phyloP scores from a whole-genome alignment of 2,329 filamentous ascomycete species.

The Pyrenochaeta sp. region DNA sequence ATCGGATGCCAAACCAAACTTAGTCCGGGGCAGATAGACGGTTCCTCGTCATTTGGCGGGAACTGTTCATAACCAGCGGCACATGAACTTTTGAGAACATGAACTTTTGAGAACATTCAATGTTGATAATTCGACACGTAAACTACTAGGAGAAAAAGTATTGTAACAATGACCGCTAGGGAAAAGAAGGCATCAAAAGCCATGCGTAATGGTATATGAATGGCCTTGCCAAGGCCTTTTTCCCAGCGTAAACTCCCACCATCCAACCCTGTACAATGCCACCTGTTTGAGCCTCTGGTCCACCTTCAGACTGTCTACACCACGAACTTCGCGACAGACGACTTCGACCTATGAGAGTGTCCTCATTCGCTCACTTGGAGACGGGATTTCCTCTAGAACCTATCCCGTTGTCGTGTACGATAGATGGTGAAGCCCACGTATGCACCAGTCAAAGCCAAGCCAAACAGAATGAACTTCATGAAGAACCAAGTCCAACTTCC shows the following conservation, averaged over 20 bases:
- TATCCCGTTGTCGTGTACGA: slow-evolving; percentile 64
- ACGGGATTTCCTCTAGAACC: slow-evolving; percentile 49
- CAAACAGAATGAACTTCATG: slow-evolving; percentile 82
- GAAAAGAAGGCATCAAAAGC: slow-evolving; percentile 13
- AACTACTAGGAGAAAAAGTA: slow-evolving; percentile 11
- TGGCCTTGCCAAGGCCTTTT: slow-evolving; percentile 12
- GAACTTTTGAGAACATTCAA: not conserved
- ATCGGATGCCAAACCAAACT: slow-evolving; percentile 32
- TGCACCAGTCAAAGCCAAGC: slow-evolving; percentile 71
- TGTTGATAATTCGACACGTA: slow-evolving; percentile 2
- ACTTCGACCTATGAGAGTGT: not conserved
- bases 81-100: slow-evolving; percentile 4
- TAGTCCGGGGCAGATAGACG: slow-evolving; percentile 2
- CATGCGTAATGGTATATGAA: slow-evolving; percentile 25
- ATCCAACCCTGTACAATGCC: slow-evolving; percentile 30
- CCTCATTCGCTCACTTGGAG: not conserved
- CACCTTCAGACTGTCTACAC: slow-evolving; percentile 11
- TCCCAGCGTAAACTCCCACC: slow-evolving; percentile 12
- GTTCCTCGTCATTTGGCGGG: slow-evolving; percentile 9
- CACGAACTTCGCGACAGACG: not conserved
- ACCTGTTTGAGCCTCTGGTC: slow-evolving; percentile 12
- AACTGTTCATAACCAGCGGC: slow-evolving; percentile 13
- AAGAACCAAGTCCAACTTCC: slow-evolving; percentile 75
- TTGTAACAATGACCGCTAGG: slow-evolving; percentile 12
- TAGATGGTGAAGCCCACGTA: slow-evolving; percentile 90